phyloP scores from a whole-genome alignment of 2,329 filamentous ascomycete genomes.

The Colletotrichum abscissum region DNA sequence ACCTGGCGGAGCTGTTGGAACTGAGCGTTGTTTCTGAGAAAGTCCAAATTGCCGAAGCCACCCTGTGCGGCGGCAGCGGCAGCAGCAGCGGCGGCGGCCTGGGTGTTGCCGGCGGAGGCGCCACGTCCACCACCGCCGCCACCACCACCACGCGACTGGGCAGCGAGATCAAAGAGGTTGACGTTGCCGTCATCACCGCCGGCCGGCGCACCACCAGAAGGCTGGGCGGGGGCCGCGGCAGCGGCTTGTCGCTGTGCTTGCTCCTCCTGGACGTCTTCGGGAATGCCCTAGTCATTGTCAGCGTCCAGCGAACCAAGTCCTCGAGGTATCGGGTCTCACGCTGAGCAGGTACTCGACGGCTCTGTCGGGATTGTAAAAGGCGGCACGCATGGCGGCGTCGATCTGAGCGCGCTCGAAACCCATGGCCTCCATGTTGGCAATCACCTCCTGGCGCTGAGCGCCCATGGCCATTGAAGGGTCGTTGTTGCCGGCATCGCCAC shows the following conservation, averaged over 20 bases:
- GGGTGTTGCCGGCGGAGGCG: slow-evolving; percentile 51
- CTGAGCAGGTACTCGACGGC: slow-evolving; percentile 95
- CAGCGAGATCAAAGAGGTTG: slow-evolving; percentile 94
- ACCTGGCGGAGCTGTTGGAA: slow-evolving; percentile 98
- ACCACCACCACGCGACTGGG: slow-evolving; percentile 67
- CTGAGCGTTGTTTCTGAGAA: slow-evolving; percentile 93
- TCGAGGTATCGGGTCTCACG: slow-evolving; percentile 60
- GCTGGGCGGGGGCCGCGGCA: slow-evolving; percentile 54
- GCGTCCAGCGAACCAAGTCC: not conserved
- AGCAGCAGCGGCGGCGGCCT: slow-evolving; percentile 55
- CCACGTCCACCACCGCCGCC: slow-evolving; percentile 55
- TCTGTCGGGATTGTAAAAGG: slow-evolving; percentile 96
- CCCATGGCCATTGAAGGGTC: slow-evolving; percentile 88
- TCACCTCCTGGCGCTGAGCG: slow-evolving; percentile 81
- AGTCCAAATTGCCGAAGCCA: slow-evolving; percentile 85
- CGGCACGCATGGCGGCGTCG: slow-evolving; percentile 93
- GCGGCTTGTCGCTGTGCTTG: slow-evolving; percentile 64
- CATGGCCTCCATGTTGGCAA: slow-evolving; percentile 97
- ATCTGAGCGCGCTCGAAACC: slow-evolving; percentile 91
- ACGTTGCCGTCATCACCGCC: slow-evolving; percentile 72
- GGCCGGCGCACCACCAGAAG: slow-evolving; percentile 51
- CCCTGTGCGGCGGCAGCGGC: slow-evolving; percentile 63
- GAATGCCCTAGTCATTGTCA: slow-evolving; percentile 77
- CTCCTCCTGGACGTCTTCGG: slow-evolving; percentile 82
- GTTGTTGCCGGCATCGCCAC: slow-evolving; percentile 63